Percentiles rank a stretch among this genome's conserved stretches.
phyloP scores from a whole-genome alignment of 202 grass and related monocot species.

The Eragrostis tef region DNA sequence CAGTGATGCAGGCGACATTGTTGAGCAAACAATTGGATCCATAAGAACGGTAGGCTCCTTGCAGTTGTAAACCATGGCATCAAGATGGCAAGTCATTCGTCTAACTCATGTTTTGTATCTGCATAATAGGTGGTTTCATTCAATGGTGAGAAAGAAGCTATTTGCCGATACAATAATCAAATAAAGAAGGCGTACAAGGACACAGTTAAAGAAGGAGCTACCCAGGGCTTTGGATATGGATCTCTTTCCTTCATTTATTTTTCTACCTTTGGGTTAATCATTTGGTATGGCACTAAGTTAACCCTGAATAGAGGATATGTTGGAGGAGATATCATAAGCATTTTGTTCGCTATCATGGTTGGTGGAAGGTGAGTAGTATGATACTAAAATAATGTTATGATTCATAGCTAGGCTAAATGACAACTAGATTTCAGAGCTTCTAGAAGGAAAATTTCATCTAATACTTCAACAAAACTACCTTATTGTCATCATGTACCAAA shows the following conservation, averaged over 20 bases:
- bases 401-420: background rate
- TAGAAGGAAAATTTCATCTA: constrained; percentile 1
- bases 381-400: background rate
- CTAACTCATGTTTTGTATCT: constrained; percentile 1
- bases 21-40: constrained; percentile 76
- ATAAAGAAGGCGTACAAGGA: constrained; percentile 65
- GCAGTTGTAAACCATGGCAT: constrained; percentile 9
- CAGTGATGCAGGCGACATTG: constrained; percentile 55
- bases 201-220: constrained; percentile 62
- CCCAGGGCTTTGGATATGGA: constrained; percentile 62
- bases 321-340: constrained; percentile 69
- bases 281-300: constrained; percentile 77
- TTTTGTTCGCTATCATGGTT: constrained; percentile 64
- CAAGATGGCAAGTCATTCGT: background rate
- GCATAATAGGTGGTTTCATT: constrained; percentile 71
- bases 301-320: constrained; percentile 66
- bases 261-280: constrained; percentile 58
- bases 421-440: background rate
- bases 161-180: constrained; percentile 58
- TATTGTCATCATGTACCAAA: background rate
- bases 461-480: constrained; percentile 17
- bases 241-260: constrained; percentile 57
- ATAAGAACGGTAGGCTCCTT: constrained; percentile 63
- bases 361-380: constrained; percentile 82
- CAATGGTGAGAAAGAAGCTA: constrained; percentile 74